These are phyloP conservation scores for Boletus sp. DNA, from an alignment of 1,284 basidiomycete species.

Conservation along the genomic window DNA sequence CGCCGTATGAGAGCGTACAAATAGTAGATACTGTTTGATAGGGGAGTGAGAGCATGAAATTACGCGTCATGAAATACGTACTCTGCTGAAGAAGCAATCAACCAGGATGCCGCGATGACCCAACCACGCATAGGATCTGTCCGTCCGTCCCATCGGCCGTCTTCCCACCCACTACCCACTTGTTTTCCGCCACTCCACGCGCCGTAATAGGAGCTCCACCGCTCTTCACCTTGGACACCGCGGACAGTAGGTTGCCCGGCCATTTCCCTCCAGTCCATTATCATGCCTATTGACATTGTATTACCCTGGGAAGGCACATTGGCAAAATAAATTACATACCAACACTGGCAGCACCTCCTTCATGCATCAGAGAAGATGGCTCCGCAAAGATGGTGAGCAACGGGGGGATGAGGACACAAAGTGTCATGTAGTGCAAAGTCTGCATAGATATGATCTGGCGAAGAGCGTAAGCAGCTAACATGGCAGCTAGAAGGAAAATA, in stretches of 20 bases:
- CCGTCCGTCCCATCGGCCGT: slow-evolving; percentile 51
- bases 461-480: slow-evolving; percentile 8
- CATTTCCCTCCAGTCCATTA: slow-evolving; percentile 98
- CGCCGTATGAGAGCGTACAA: slow-evolving; percentile 85
- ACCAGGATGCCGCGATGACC: slow-evolving; percentile 84
- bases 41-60: slow-evolving; percentile 14
- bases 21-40: slow-evolving; percentile 68
- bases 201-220: slow-evolving; percentile 62
- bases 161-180: slow-evolving; percentile 53
- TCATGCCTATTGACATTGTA: slow-evolving; percentile 54
- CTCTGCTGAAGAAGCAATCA: slow-evolving; percentile 77
- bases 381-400: slow-evolving; percentile 75
- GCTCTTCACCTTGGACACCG: slow-evolving; percentile 55
- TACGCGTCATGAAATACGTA: slow-evolving; percentile 42
- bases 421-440: slow-evolving; percentile 86
- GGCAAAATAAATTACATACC: slow-evolving; percentile 43
- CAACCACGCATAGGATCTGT: slow-evolving; percentile 79
- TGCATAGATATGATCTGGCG: slow-evolving; percentile 86
- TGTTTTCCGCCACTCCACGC: slow-evolving; percentile 76
- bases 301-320: not conserved
- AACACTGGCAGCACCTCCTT: slow-evolving; percentile 81
- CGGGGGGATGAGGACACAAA: slow-evolving; percentile 81
- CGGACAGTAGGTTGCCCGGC: slow-evolving; percentile 73
- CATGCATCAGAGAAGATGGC: slow-evolving; percentile 69
- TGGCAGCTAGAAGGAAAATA: slow-evolving; percentile 15